phyloP scores from a whole-genome alignment of 768 basidiomycete species.

The Serendipita indica region DNA sequence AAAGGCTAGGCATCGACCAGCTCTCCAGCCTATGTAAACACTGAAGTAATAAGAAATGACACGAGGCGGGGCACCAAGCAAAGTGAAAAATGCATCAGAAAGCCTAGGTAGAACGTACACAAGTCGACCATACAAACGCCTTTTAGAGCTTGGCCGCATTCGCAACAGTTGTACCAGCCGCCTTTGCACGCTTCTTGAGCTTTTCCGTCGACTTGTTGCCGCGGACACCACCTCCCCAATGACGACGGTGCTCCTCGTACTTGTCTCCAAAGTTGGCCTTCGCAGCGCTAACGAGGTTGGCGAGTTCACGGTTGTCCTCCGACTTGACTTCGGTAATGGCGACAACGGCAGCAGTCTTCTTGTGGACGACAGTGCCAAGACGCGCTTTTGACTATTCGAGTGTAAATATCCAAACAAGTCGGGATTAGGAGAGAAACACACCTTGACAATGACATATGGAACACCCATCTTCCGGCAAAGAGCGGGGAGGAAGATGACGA shows the following conservation, averaged over 20 bases:
- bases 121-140: too few relatives aligned
- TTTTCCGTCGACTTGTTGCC: slow-evolving; percentile 90
- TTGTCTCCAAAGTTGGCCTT: slow-evolving; percentile 98
- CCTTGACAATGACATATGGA: slow-evolving; percentile 93
- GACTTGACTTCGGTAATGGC: slow-evolving; percentile 87
- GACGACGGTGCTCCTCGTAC: slow-evolving; percentile 79
- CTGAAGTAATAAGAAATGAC: too few relatives aligned
- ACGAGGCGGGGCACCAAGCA: too few relatives aligned
- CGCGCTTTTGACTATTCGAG: slow-evolving; percentile 64
- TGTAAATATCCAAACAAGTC: slow-evolving; percentile 9
- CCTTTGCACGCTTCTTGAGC: slow-evolving; percentile 89
- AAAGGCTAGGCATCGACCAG: too few relatives aligned
- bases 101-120: too few relatives aligned
- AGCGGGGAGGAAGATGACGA: slow-evolving; percentile 95
- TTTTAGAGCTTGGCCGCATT: slow-evolving; percentile 26
- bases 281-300: slow-evolving; percentile 80
- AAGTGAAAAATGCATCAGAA: too few relatives aligned
- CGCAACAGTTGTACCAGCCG: slow-evolving; percentile 51
- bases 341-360: slow-evolving; percentile 91
- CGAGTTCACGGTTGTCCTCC: slow-evolving; percentile 87
- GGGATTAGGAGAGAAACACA: neutral
- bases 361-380: slow-evolving; percentile 94
- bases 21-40: too few relatives aligned
- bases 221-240: slow-evolving; percentile 94
- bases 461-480: slow-evolving; percentile 99